Conservation (phyloP, 225 moss, liverwort and hornwort genomes). For the Antitrichia curtipendula region DNA sequence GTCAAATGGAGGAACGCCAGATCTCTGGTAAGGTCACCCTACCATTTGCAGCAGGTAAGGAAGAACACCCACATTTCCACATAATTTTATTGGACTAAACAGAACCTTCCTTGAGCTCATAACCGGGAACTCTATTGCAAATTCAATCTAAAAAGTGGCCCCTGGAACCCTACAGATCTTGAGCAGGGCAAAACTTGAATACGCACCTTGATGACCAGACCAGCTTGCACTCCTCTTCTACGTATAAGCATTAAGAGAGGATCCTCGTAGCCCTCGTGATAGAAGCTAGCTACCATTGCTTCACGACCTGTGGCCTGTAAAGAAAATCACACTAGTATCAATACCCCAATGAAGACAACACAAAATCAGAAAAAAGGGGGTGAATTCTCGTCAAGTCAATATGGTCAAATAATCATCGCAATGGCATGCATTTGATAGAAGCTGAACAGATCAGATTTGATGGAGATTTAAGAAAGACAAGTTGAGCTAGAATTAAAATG, state of each 20-base stretch:
- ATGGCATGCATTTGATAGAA: neutral
- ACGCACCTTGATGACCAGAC: slow-evolving; percentile 62
- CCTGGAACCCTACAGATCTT: neutral
- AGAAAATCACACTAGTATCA: neutral
- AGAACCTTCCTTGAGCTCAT: neutral
- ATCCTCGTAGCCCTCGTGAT: slow-evolving; percentile 83
- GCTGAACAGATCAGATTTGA: neutral
- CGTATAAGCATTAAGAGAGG: slow-evolving; percentile 84
- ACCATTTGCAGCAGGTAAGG: neutral
- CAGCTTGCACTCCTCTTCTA: slow-evolving; percentile 64
- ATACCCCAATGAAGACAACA: neutral
- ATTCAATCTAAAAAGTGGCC: neutral
- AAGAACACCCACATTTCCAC: neutral
- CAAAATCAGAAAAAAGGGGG: neutral
- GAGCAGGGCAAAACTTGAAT: neutral
- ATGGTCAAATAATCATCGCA: neutral
- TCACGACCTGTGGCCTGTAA: slow-evolving; percentile 63
- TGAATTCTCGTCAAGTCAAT: neutral
- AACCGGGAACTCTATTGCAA: neutral
- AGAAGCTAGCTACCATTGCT: slow-evolving; percentile 74
- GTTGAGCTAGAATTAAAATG: neutral
- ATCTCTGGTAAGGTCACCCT: neutral
- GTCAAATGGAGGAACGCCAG: neutral
- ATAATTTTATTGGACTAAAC: neutral
- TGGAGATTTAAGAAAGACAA: neutral